A percentile compares a stretch with the other conserved stretches of the same genome.
These are phyloP conservation scores for Prunus salicina DNA, from an alignment of 306 rosid genomes.

Conservation along the genomic window DNA sequence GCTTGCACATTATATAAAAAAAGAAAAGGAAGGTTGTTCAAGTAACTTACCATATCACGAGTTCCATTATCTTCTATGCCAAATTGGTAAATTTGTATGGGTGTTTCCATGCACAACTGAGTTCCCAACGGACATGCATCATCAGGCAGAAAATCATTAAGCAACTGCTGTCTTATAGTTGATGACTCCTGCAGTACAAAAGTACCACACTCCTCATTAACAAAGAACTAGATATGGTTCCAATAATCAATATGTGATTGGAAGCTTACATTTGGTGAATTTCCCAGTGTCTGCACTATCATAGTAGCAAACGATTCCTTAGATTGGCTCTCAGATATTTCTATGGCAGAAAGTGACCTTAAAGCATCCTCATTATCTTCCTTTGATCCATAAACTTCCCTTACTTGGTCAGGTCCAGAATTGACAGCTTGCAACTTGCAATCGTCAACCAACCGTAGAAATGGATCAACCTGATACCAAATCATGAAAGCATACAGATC, in stretches of 20 bases:
- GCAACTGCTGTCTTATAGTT: conserved; percentile 45
- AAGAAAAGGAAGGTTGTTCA: neutral
- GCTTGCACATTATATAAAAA: neutral
- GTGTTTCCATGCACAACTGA: conserved; percentile 43
- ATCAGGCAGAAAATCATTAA: conserved; percentile 54
- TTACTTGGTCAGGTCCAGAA: conserved; percentile 28
- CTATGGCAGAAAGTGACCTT: conserved; percentile 42
- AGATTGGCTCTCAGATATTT: conserved; percentile 30
- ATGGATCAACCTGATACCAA: conserved; percentile 67
- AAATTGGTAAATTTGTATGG: conserved; percentile 37
- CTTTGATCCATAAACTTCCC: conserved; percentile 59
- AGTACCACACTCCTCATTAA: neutral
- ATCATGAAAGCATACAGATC: neutral
- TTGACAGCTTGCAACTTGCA: conserved; percentile 50
- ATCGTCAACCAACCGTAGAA: conserved; percentile 64
- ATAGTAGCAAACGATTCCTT: conserved; percentile 49
- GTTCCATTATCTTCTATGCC: conserved; percentile 38
- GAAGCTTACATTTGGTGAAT: conserved; percentile 44
- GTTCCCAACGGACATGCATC: conserved; percentile 53
- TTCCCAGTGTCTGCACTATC: conserved; percentile 47
- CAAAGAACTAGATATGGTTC: neutral
- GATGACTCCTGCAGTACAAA: conserved; percentile 28
- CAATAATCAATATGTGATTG: neutral
- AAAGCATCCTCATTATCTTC: conserved; percentile 69
- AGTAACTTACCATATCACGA: conserved; percentile 43